A percentile compares a stretch with the other conserved stretches of the same genome.
Conservation (phyloP, 805 yeast genomes). For the Priceomyces melissophilus region DNA sequence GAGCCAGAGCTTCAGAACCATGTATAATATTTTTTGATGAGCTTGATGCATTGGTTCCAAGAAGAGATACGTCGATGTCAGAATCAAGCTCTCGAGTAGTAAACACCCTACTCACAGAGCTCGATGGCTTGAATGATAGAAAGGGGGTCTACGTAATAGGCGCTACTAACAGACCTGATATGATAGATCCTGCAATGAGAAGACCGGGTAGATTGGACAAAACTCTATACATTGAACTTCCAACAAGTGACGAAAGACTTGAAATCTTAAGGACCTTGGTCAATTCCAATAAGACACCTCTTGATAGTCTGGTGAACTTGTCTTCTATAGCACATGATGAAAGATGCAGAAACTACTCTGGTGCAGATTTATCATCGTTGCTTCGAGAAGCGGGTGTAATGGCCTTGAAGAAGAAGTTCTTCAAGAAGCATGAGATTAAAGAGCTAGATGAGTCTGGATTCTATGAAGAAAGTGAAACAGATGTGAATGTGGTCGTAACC, state of each 20-base stretch:
- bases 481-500: constrained; percentile 51
- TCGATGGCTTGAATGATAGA: constrained; percentile 91
- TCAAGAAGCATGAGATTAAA: constrained; percentile 39
- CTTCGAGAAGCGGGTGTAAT: constrained; percentile 92
- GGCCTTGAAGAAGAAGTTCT: constrained; percentile 75
- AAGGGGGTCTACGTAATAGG: constrained; percentile 93
- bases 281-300: constrained; percentile 70
- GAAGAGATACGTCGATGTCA: constrained; percentile 82
- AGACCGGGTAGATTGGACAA: constrained; percentile 96
- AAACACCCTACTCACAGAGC: constrained; percentile 87
- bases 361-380: constrained; percentile 91
- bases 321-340: constrained; percentile 63
- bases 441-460: constrained; percentile 37
- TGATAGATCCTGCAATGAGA: constrained; percentile 97
- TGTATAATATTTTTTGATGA: constrained; percentile 96
- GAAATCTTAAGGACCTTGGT: constrained; percentile 82
- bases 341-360: constrained; percentile 85
- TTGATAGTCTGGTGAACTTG: constrained; percentile 61
- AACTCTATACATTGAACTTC: constrained; percentile 86
- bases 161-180: constrained; percentile 96
- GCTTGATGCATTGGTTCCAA: constrained; percentile 91
- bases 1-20: constrained; percentile 91
- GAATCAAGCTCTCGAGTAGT: constrained; percentile 93
- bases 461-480: constrained; percentile 24
- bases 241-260: constrained; percentile 69